Evolutionary conservation across 164 flowering plant species (phyloP), one percentile per base, ranked within the genome.

Genomic region (Protea cynaroides): DNA sequence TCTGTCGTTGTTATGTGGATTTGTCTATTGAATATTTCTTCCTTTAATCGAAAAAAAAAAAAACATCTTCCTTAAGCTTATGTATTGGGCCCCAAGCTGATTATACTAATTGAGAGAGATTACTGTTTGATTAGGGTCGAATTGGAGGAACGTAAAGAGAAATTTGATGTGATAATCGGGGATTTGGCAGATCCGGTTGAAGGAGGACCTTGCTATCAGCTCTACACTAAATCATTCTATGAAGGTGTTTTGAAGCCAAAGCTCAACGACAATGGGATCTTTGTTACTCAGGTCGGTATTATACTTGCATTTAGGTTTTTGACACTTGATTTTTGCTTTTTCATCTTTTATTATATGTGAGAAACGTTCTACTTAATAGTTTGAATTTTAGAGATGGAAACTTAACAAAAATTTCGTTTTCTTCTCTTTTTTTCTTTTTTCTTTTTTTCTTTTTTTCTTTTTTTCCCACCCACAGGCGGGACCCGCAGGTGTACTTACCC

Each of bases 141-240:
- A 65, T 60, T 90, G 29, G 81, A 83, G 72, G 74, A 62, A 21
- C 85, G 90, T 61, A 64, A 68, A 4, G 95, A 83, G 66, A 81
- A 81, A 44, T 90, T 79, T 56, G 97, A 90, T 54, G 65, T 90
- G 25, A 90, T 90, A 59, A 80, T 88, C 19, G 97, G 97, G 59
- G 95, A 90, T 65, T 75, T 90, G 56, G 97, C 97, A 1, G 97
- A 90, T 61, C 95, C 95, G 22, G 82, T 90, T 60, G 95, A 88
- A 77, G 97, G 92, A 58, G 96, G 96, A 23, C 92, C 96, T 18
- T 88, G 96, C 68, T 86, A 86, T 74, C 80, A 88, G 56, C 92
- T 90, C 68, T 90, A 88, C 75, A 90, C 97, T 18, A 90, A 88
- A 73, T 83, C 89, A 23, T 92, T 92, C 78, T 90, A 92, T 63